A percentile compares a stretch with the other conserved stretches of the same genome.
Conservation (phyloP, 1,284 basidiomycete species). For the Irpex lacteus region DNA sequence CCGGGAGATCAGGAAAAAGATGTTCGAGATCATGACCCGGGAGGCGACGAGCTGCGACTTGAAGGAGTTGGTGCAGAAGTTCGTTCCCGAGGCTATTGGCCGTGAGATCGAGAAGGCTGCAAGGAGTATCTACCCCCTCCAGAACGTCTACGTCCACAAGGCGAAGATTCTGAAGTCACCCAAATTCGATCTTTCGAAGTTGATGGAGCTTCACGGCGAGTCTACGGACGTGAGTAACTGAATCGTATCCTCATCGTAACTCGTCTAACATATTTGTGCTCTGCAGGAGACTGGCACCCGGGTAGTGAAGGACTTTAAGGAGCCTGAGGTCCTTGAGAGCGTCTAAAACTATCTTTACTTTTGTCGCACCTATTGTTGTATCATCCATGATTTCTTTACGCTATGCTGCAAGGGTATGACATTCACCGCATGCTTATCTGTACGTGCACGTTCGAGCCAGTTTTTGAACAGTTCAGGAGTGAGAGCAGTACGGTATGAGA, state of each 20-base stretch:
- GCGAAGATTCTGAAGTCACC: conserved; percentile 97
- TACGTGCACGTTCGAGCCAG: neutral
- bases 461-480: too few relatives aligned
- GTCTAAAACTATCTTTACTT: conserved; percentile 54
- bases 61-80: conserved; percentile 98
- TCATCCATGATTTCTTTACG: conserved; percentile 34
- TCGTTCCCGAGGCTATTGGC: conserved; percentile 98
- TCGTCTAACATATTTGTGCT: conserved; percentile 15
- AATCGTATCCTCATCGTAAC: neutral
- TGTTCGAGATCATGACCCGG: conserved; percentile 99
- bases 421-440: conserved; percentile 10
- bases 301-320: conserved; percentile 90
- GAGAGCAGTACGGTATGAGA: too few relatives aligned
- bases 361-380: conserved; percentile 36
- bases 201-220: conserved; percentile 95
- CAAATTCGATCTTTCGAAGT: conserved; percentile 93
- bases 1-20: conserved; percentile 98
- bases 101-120: conserved; percentile 99
- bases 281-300: conserved; percentile 84
- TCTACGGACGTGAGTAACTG: conserved; percentile 75
- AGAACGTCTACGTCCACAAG: conserved; percentile 98
- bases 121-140: conserved; percentile 95
- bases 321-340: conserved; percentile 83
- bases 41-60: conserved; percentile 95
- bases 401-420: conserved; percentile 40